Conservation (phyloP, 345 rosid genomes). For the Gossypium thurberi region DNA sequence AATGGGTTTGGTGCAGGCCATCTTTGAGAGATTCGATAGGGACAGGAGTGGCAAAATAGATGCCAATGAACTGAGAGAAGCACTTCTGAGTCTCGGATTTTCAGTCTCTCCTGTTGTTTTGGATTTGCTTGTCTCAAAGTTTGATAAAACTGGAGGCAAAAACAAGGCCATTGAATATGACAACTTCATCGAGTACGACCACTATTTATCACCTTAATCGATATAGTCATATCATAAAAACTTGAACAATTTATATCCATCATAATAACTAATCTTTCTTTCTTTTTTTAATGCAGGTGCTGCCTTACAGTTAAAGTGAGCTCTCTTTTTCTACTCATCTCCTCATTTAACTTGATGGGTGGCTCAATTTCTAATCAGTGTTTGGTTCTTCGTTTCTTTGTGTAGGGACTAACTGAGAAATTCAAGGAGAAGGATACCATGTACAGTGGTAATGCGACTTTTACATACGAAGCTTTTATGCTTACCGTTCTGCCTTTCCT, state of each 20-base stretch:
- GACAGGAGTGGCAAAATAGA: conserved; percentile 91
- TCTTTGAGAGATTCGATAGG: conserved; percentile 75
- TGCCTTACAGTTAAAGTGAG: conserved; percentile 92
- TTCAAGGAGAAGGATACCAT: conserved; percentile 72
- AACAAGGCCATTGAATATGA: conserved; percentile 78
- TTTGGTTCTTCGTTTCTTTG: background rate
- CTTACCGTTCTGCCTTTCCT: conserved; percentile 84
- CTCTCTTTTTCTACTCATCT: background rate
- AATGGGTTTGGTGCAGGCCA: conserved; percentile 30
- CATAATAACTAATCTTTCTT: background rate
- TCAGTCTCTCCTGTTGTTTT: conserved; percentile 57
- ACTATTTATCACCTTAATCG: background rate
- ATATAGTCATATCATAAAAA: background rate
- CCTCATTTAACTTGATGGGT: background rate
- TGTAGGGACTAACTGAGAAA: conserved; percentile 86
- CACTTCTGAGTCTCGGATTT: conserved; percentile 71
- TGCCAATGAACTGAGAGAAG: conserved; percentile 69
- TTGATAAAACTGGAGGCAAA: conserved; percentile 73
- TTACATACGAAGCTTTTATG: conserved; percentile 79
- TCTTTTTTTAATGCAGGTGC: conserved; percentile 35
- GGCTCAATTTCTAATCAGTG: background rate
- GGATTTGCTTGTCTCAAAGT: conserved; percentile 77
- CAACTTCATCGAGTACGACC: conserved; percentile 83
- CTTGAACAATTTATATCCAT: background rate
- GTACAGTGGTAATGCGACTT: conserved; percentile 72